Percentiles rank a stretch among this genome's conserved stretches.
These are phyloP conservation scores for Trichaptum fuscoviolaceum DNA, from an alignment of 768 basidiomycete genomes.

Conservation along the genomic window DNA sequence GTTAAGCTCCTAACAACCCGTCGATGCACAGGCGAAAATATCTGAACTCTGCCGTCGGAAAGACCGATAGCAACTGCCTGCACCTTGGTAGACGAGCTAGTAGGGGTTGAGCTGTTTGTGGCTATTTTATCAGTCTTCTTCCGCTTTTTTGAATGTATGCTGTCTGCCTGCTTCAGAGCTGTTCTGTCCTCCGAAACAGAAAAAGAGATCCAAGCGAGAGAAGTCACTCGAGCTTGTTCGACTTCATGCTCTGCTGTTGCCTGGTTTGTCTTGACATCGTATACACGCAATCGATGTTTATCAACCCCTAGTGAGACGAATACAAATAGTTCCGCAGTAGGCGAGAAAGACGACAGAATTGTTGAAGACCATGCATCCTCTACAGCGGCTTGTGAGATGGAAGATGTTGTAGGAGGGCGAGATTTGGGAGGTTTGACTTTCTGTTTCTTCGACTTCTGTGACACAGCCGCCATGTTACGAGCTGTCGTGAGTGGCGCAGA, in stretches of 20 bases:
- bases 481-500: constrained; percentile 46
- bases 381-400: constrained; percentile 50
- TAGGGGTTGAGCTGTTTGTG: constrained; percentile 21
- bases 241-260: constrained; percentile 54
- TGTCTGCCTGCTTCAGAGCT: constrained; percentile 21
- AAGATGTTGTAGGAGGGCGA: constrained; percentile 48
- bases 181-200: constrained; percentile 24
- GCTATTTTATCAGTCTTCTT: constrained; percentile 36
- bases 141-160: constrained; percentile 49
- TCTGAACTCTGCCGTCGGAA: constrained; percentile 49
- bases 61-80: constrained; percentile 54
- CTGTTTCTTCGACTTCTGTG: background rate
- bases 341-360: constrained; percentile 54
- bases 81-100: constrained; percentile 23
- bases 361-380: constrained; percentile 40
- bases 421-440: constrained; percentile 27
- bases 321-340: constrained; percentile 49
- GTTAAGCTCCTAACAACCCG: constrained; percentile 50
- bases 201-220: constrained; percentile 44
- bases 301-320: constrained; percentile 61
- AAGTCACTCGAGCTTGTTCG: constrained; percentile 49
- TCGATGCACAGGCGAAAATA: constrained; percentile 61
- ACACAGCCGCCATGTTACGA: constrained; percentile 37
- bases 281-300: constrained; percentile 66
- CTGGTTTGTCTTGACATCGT: constrained; percentile 50